Base-by-base conservation (phyloP, 2,329 filamentous ascomycete species). In the Cephalotrichum gorgonifer region DNA sequence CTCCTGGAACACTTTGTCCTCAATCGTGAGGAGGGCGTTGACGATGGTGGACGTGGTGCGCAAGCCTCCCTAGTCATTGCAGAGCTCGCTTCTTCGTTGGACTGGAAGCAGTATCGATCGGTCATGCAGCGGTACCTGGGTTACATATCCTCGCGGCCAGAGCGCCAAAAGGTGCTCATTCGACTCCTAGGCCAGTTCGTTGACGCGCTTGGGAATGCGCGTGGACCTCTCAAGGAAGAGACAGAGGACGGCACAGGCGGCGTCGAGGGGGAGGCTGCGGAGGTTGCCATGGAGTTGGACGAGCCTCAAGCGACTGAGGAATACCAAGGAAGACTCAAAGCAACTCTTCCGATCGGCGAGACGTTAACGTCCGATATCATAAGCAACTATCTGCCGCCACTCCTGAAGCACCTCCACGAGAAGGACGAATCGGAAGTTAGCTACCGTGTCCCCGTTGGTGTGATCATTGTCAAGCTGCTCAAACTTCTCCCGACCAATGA, bases 341-440 rank as follows among this genome's bases (percentile, higher is more conserved):
- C 65, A 38, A 86, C 84, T 0, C 71, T 89, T 48, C 88, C 88
- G 1, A 73, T 75, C 30, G 65, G 76, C 52, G 69, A 79, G 9
- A 88, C 88, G 62, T 72, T 95, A 30, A 72, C 78, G 15, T 74
- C 78, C 1, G 88, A 95, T 56, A 72, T 97, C 47, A 76, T 79
- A 38, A 78, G 79, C 20, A 82, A 83, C 53, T 86, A 95, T 57
- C 69, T 95, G 33, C 88, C 91, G 1, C 79, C 86, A 17, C 69
- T 98, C 28, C 76, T 84, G n/a, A 79, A 81, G 43, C 93, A 95
- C 61, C 77, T 97, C 26, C 90, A 96, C 58, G 83, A 95, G 58
- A 97, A 96, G 64, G 88, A 97, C 54, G 93, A 98, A 62, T 83
- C 88, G 1, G 90, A 89, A 45, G 91, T 98, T 64, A 95, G 90